Evolutionary conservation across 2,329 filamentous ascomycete species (phyloP).

Genomic region (Rhinocladiella mackenziei): DNA sequence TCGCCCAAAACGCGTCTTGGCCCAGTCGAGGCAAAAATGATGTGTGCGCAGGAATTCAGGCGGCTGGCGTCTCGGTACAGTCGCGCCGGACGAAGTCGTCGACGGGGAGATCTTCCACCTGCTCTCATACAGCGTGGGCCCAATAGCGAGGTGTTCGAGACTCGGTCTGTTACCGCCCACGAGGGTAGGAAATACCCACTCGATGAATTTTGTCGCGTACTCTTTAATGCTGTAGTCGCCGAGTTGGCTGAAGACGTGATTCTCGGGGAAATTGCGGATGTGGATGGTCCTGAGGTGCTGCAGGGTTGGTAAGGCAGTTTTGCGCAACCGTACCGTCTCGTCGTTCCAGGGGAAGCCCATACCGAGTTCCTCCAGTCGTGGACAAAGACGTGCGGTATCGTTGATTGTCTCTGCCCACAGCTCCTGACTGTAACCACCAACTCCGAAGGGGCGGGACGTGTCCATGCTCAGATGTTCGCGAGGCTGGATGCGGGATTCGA

Average conservation of each 20-base stretch:
- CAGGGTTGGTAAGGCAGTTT: conserved; percentile 25
- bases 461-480: conserved; percentile 28
- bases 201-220: conserved; percentile 29
- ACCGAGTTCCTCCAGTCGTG: conserved; percentile 27
- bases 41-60: conserved; percentile 30
- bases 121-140: conserved; percentile 29
- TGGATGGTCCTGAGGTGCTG: conserved; percentile 27
- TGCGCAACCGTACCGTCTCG: conserved; percentile 27
- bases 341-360: conserved; percentile 31
- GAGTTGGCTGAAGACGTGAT: conserved; percentile 24
- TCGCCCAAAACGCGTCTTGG: conserved; percentile 28
- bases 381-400: conserved; percentile 28
- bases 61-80: conserved; percentile 3
- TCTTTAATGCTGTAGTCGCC: conserved; percentile 31
- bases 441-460: conserved; percentile 29
- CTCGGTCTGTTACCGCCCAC: conserved; percentile 17
- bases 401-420: conserved; percentile 28
- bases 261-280: conserved; percentile 30
- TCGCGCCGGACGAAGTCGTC: neutral
- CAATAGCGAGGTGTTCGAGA: conserved; percentile 28
- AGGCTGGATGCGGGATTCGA: conserved; percentile 30
- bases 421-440: conserved; percentile 29
- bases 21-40: conserved; percentile 29
- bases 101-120: conserved; percentile 21
- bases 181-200: conserved; percentile 27